Evolutionary conservation across 2,329 filamentous ascomycete species (phyloP).

Genomic region (Bipolaris oryzae): DNA sequence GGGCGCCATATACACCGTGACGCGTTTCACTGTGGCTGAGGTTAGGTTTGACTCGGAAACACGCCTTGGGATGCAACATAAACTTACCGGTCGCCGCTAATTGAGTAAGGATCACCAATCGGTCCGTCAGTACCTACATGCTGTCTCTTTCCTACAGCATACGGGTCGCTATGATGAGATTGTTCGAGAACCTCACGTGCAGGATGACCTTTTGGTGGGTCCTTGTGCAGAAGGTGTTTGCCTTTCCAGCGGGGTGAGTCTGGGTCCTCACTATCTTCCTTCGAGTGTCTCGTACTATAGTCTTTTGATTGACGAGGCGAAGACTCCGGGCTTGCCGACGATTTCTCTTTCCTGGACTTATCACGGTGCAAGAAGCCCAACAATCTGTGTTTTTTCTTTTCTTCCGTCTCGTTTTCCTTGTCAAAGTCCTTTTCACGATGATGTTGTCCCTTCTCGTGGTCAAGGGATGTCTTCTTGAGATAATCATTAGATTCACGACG

Average conservation of each 20-base stretch:
- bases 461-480: slow-evolving; percentile 23
- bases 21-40: slow-evolving; percentile 21
- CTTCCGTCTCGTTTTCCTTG: slow-evolving; percentile 32
- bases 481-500: slow-evolving; percentile 39
- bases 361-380: slow-evolving; percentile 51
- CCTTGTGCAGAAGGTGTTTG: slow-evolving; percentile 50
- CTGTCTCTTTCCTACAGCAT: slow-evolving; percentile 26
- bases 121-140: slow-evolving; percentile 42
- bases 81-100: slow-evolving; percentile 40
- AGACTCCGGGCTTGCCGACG: slow-evolving; percentile 18
- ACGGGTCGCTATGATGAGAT: slow-evolving; percentile 15
- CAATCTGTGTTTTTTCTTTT: slow-evolving; percentile 49
- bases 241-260: slow-evolving; percentile 32
- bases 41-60: slow-evolving; percentile 2
- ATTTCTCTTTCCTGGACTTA: slow-evolving; percentile 47
- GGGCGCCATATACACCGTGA: slow-evolving; percentile 27
- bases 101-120: slow-evolving; percentile 32
- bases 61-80: neutral
- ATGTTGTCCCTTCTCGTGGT: slow-evolving; percentile 24
- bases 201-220: slow-evolving; percentile 47
- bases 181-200: slow-evolving; percentile 37
- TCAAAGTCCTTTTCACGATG: slow-evolving; percentile 23
- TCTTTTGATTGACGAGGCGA: slow-evolving; percentile 30
- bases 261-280: slow-evolving; percentile 31
- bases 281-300: slow-evolving; percentile 27